These are phyloP conservation scores for Microdochium bolleyi DNA, from an alignment of 2,329 filamentous ascomycete species.

Conservation along the genomic window DNA sequence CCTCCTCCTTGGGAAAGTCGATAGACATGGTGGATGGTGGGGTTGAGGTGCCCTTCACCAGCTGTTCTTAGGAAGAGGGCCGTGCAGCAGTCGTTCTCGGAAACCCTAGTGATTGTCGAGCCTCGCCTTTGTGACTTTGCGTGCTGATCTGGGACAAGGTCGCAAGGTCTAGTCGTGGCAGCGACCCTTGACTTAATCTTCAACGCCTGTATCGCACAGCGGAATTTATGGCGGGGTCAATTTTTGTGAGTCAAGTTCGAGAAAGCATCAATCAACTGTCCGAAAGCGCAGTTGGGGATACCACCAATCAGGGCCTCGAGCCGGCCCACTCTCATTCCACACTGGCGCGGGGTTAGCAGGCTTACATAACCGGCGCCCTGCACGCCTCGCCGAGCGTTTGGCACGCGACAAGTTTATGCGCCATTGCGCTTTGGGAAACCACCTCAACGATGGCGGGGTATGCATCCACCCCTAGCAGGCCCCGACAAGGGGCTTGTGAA, in stretches of 20 bases:
- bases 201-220: background rate
- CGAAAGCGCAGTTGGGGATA: background rate
- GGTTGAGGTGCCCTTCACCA: constrained; percentile 4
- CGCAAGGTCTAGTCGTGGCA: background rate
- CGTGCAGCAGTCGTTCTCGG: background rate
- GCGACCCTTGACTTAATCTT: background rate
- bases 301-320: background rate
- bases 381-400: too few species aligned
- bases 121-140: background rate
- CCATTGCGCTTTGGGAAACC: too few species aligned
- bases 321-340: background rate
- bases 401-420: too few species aligned
- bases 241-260: constrained; percentile 7
- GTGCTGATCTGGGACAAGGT: background rate
- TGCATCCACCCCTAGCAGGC: too few species aligned
- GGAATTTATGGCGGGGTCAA: constrained; percentile 8
- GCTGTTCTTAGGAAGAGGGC: background rate
- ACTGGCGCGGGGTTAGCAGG: background rate
- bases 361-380: too few species aligned
- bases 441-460: too few species aligned
- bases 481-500: too few species aligned
- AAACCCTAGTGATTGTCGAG: background rate
- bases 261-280: constrained; percentile 2
- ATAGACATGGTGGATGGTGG: constrained; percentile 58
- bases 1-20: constrained; percentile 88